Evolutionary conservation across 495 filamentous ascomycete species (phyloP).

Genomic region (Aspergillus asperescens): DNA sequence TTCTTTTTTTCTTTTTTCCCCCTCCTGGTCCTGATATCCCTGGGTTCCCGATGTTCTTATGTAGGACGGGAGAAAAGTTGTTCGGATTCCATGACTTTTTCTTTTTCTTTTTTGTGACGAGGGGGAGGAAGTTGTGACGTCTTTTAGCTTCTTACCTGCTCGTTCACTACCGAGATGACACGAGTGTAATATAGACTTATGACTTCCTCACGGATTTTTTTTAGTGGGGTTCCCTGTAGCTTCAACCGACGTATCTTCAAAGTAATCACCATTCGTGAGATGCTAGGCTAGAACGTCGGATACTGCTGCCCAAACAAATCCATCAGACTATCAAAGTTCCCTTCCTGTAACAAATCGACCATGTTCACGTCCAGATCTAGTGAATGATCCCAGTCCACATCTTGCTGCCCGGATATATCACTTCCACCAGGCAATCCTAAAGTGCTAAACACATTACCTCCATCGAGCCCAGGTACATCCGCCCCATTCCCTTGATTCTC

Average conservation of each 20-base stretch:
- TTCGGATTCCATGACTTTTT: conserved; percentile 26
- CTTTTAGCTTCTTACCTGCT: conserved; percentile 30
- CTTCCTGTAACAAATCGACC: conserved; percentile 35
- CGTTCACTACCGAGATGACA: conserved; percentile 19
- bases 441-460: background rate
- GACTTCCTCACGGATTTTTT: conserved; percentile 28
- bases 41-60: conserved; percentile 44
- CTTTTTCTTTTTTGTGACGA: conserved; percentile 21
- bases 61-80: conserved; percentile 25
- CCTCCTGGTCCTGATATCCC: conserved; percentile 48
- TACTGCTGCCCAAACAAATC: conserved; percentile 39
- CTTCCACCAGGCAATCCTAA: background rate
- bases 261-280: background rate
- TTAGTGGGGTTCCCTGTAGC: too few species aligned
- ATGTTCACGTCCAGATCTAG: conserved; percentile 37
- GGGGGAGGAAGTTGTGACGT: conserved; percentile 33
- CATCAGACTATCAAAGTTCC: conserved; percentile 34
- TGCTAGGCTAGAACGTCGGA: conserved; percentile 25
- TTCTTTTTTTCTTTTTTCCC: conserved; percentile 21
- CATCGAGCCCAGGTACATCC: background rate
- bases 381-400: conserved; percentile 9
- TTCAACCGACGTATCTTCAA: too few species aligned
- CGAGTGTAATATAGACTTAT: conserved; percentile 41
- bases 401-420: conserved; percentile 1
- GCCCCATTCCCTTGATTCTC: background rate